phyloP scores from a whole-genome alignment of 1,139 yeast species.

The Keqinozyma sinolaborantium region DNA sequence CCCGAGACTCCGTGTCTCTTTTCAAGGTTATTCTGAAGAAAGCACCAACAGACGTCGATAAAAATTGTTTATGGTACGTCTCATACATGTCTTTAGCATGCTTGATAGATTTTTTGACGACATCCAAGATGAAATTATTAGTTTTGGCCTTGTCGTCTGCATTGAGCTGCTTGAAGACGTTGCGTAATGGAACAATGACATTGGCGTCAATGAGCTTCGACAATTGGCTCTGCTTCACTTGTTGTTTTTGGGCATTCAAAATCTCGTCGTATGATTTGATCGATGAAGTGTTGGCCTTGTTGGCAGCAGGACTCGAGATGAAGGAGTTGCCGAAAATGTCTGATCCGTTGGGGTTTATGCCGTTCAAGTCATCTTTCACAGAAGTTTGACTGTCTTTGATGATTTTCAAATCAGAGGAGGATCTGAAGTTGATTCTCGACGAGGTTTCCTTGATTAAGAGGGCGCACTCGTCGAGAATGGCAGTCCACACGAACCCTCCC shows the following conservation, averaged over 20 bases:
- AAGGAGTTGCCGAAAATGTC: conserved; percentile 34
- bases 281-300: conserved; percentile 1
- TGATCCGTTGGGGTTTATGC: conserved; percentile 9
- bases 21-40: conserved; percentile 46
- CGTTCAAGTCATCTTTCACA: conserved; percentile 12
- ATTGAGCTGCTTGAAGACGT: conserved; percentile 5
- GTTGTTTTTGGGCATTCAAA: conserved; percentile 4
- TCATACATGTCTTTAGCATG: conserved; percentile 6
- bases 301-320: conserved; percentile 8
- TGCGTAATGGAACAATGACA: conserved; percentile 11
- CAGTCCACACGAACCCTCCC: conserved; percentile 51
- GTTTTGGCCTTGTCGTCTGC: background rate
- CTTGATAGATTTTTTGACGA: conserved; percentile 2
- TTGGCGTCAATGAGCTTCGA: conserved; percentile 10
- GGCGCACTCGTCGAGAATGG: conserved; percentile 58
- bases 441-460: conserved; percentile 47
- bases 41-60: conserved; percentile 36
- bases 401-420: conserved; percentile 26
- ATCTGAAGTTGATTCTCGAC: conserved; percentile 36
- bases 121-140: background rate
- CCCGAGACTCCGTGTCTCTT: conserved; percentile 57
- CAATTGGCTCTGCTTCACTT: background rate
- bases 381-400: conserved; percentile 18
- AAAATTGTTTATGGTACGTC: conserved; percentile 15
- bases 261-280: conserved; percentile 11